A percentile compares a stretch with the other conserved stretches of the same genome.
phyloP scores from a whole-genome alignment of 495 filamentous ascomycete genomes.

The Penicillium robsamsonii region DNA sequence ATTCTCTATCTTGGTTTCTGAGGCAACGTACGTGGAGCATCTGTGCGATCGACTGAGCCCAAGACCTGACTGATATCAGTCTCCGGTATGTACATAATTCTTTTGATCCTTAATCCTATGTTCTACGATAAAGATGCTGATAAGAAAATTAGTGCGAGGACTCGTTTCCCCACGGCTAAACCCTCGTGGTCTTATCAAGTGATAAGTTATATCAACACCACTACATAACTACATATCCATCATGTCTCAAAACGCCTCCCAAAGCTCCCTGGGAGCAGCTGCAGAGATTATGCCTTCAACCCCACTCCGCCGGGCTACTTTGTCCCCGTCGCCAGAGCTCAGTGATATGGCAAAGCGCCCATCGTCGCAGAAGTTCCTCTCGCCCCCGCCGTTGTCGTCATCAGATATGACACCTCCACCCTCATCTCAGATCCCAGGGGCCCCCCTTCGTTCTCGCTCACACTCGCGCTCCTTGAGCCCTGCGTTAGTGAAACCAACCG shows the following conservation, averaged over 20 bases:
- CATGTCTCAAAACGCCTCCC: conserved; percentile 43
- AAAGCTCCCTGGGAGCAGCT: conserved; percentile 40
- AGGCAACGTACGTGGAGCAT: conserved; percentile 7
- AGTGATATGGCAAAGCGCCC: conserved; percentile 29
- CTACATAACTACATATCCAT: conserved; percentile 8
- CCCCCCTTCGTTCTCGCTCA: conserved; percentile 40
- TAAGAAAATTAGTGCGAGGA: conserved; percentile 28
- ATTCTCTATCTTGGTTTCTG: not conserved
- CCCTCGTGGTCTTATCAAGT: conserved; percentile 14
- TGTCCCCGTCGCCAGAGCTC: conserved; percentile 45
- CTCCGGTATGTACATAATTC: conserved; percentile 36
- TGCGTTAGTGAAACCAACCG: conserved; percentile 56
- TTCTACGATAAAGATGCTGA: conserved; percentile 6
- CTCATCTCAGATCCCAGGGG: conserved; percentile 61
- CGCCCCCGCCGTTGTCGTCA: conserved; percentile 41
- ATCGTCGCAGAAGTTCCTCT: conserved; percentile 35
- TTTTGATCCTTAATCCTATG: conserved; percentile 14
- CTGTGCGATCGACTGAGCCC: conserved; percentile 1
- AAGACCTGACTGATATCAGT: not conserved
- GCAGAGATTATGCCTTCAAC: conserved; percentile 43
- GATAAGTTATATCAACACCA: conserved; percentile 11
- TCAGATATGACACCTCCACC: conserved; percentile 70
- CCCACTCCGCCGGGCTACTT: conserved; percentile 33
- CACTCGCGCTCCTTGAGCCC: conserved; percentile 40
- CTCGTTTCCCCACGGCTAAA: conserved; percentile 20